Conservation (phyloP, 345 rosid species). For the Microthlaspi erraticum region DNA sequence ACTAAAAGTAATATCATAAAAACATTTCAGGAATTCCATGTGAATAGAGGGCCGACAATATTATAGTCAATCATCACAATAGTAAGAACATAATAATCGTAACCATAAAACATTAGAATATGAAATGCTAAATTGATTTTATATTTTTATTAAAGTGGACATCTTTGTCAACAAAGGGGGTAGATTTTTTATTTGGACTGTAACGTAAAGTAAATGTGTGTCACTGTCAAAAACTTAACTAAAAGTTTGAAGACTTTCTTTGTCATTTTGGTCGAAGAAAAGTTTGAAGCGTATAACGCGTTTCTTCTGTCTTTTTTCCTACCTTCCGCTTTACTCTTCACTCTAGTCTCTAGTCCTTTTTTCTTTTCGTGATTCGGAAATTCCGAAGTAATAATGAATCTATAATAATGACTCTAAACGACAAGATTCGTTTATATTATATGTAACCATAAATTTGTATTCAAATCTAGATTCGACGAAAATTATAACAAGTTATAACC, state of each 20-base stretch:
- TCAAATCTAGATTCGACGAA: neutral
- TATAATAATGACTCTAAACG: neutral
- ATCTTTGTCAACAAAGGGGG: conserved; percentile 34
- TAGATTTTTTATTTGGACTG: conserved; percentile 16
- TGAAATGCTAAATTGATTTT: conserved; percentile 20
- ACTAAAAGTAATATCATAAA: conserved; percentile 11
- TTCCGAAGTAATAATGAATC: neutral
- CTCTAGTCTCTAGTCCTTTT: neutral
- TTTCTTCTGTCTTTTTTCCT: conserved; percentile 16
- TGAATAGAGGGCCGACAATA: conserved; percentile 36
- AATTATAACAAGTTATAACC: neutral
- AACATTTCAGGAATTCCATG: conserved; percentile 19
- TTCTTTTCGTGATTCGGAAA: neutral
- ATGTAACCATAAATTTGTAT: neutral
- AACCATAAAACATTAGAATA: conserved; percentile 14
- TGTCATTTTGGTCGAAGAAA: too few species aligned
- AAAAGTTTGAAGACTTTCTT: conserved; percentile 24
- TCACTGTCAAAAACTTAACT: conserved; percentile 37
- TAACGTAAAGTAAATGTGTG: conserved; percentile 40
- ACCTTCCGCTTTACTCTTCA: conserved; percentile 26
- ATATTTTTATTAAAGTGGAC: conserved; percentile 11
- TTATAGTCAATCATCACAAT: conserved; percentile 38
- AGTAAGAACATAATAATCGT: conserved; percentile 14
- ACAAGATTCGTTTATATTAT: neutral
- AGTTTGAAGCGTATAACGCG: too few species aligned